Evolutionary conservation across 305 asterid genomes (phyloP), one percentile per base, ranked within the genome.

Genomic region (Euphrasia arctica): DNA sequence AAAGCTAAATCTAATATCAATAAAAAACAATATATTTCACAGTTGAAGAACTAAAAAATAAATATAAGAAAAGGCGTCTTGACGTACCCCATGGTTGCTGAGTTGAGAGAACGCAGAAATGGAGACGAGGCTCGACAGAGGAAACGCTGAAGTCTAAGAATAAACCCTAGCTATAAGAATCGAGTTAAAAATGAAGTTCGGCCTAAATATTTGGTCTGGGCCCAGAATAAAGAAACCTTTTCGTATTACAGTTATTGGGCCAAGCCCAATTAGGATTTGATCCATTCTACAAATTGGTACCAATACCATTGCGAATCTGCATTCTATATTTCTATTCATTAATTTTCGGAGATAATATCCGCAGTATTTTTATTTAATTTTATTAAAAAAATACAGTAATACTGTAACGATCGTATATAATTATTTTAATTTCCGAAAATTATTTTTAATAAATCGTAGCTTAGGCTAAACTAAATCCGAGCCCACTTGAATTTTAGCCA

Each of bases 71-170:
- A 66, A 29, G 67, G 63, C 43, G 54, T 0, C 9, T 9, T 6
- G 6, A 69, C 79, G 29, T 79, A 89, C 96, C 95, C 96, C 96
- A 89, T 89, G 82, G 52, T 74, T 77, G 83, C 79, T 27, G 83
- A 69, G 71, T 69, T 58, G 76, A 65, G 81, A 67, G 64, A 31
- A 36, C 64, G 55, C 47, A 12, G 79, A 57, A 63, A 64, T 55
- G 52, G 58, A 69, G 70, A 54, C 45, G 56, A 68, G 69, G 78
- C 25, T 71, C 41, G 61, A 9, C 76, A 41, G 71, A 60, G 74
- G 45, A 55, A 69, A 47, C 27, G 69, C 63, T 29, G 68, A 34
- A 59, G 28, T 45, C 12, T 45, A 2, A 39, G 9, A 2, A 55
- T 75, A 81, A 81, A 77, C 89, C 95, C 90, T 85, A 83, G 18